Base-by-base conservation (phyloP, 1,139 yeast species). In the Lodderomyces theae region DNA sequence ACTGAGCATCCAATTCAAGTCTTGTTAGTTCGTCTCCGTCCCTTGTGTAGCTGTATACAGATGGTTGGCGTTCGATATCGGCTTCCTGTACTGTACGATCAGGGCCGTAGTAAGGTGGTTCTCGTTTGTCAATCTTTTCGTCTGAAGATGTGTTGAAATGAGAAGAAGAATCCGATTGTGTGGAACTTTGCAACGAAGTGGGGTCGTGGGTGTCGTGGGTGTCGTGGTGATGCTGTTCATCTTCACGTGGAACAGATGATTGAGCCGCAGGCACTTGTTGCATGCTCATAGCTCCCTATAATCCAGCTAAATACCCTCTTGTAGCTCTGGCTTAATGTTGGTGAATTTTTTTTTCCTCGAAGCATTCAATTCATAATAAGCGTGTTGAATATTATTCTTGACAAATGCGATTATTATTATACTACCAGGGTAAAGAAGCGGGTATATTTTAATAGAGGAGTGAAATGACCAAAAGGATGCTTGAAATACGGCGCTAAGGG, bases 11-110 rank as follows among this genome's bases (percentile, higher is more conserved):
- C 16, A 61, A 46, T 42, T 63, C 67, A 38, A 52, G 51, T 31
- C 66, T 49, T 30, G 58, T 45, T 42, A 62, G 48, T 37, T 62
- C 65, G 36, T 59, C 63, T 15, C 55, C 64, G 46, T 51, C 25
- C 15, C 15, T 35, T 19, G 42, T 13, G 24, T 13, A 10, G n/a
- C 21, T 13, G 9, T 15, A 16, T 3, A 28, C 9, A 4, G 31
- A 13, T 13, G 18, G 18, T 7, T 15, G 18, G 5, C 12, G 31
- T 28, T 15, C 18, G 15, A 4, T 6, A 6, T 15, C 12, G 7
- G 17, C n/a, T 6, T 15, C 31, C 10, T n/a, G n/a, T 8, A 3
- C 31, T 16, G 13, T 18, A 16, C 8, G 18, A 11, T 15, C 10
- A 2, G n/a, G 16, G 3, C 18, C 18, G 3, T n/a, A 25, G 5